Base-by-base conservation (phyloP, 2,329 filamentous ascomycete genomes). In the Bipolaris zeicola region DNA sequence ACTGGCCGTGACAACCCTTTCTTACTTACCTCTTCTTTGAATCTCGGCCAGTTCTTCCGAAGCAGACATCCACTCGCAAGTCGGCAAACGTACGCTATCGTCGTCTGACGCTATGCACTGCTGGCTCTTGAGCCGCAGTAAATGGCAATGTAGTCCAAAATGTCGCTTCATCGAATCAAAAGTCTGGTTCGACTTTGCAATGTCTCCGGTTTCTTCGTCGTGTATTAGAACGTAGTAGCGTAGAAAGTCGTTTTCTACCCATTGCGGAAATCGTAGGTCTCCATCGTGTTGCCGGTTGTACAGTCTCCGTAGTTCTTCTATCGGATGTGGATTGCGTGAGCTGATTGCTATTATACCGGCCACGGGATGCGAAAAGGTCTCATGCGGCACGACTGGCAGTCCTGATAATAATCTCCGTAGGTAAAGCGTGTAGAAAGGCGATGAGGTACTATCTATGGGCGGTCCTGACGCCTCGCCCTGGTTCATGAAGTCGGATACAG, bases 131-230 rank as follows among this genome's bases (percentile, higher is more conserved):
- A 99, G 80, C 61, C 96, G 83, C 33, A 99, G 81, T 10, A 99
- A 82, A 77, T 99, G 95, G 72, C 95, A 99, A 76, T 99, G 93
- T 45, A 98, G 81, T 1, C 95, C 95, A 62, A 99, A 91, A 77
- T 97, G 92, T n/a, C 95, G 87, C 78, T 98, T 99, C 96, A 99
- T 99, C 76, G 97, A 92, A 67, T 99, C 95, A 76, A 96, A 99
- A 26, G 98, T 81, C 16, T 87, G 86, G 76, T 94, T 94, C 11
- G 93, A 96, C 76, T 92, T 90, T 36, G 87, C 86, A 59, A 98
- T 96, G 72, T 99, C 93, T 70, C 96, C 94, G 59, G 87, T 87
- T 72, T 99, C 95, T 77, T 99, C 96, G 67, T 99, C 95, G 69
- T 99, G 95, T 16, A 99, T 89, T 39, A 99, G 81, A 14, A 99